A percentile compares a stretch with the other conserved stretches of the same genome.
Conservation (phyloP, 176 grass and related monocot species). For the Aegilops sharonensis region DNA sequence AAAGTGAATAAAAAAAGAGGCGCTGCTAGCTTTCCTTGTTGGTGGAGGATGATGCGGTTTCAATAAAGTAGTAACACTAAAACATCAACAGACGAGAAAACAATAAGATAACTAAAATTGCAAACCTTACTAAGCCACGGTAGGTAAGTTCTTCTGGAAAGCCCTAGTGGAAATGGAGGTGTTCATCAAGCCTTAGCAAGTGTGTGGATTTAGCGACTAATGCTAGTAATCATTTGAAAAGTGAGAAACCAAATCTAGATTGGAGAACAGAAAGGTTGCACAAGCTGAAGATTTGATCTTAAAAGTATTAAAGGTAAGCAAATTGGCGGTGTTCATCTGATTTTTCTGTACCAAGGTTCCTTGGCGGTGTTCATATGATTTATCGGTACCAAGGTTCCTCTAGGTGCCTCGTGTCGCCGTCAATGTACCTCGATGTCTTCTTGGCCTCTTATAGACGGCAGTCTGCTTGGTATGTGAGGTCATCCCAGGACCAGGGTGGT, state of each 20-base stretch:
- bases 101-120: background rate
- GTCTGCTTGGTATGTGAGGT: no score
- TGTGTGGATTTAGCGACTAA: conserved; percentile 10
- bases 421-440: no score
- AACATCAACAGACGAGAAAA: background rate
- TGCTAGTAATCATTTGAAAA: background rate
- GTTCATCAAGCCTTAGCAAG: background rate
- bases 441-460: no score
- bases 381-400: no score
- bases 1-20: background rate
- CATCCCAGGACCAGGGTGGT: no score
- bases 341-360: no score
- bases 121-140: background rate
- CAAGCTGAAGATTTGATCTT: background rate
- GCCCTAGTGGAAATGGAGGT: background rate
- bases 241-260: background rate
- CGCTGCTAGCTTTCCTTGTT: conserved; percentile 14
- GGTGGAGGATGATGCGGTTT: conserved; percentile 24
- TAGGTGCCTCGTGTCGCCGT: no score
- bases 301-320: background rate
- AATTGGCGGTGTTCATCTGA: no score
- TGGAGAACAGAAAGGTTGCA: background rate
- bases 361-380: no score
- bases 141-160: conserved; percentile 6
- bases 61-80: conserved; percentile 9